A percentile compares a stretch with the other conserved stretches of the same genome.
phyloP scores from a whole-genome alignment of 169 alveolate genomes.

The Cryptosporidium ryanae region DNA sequence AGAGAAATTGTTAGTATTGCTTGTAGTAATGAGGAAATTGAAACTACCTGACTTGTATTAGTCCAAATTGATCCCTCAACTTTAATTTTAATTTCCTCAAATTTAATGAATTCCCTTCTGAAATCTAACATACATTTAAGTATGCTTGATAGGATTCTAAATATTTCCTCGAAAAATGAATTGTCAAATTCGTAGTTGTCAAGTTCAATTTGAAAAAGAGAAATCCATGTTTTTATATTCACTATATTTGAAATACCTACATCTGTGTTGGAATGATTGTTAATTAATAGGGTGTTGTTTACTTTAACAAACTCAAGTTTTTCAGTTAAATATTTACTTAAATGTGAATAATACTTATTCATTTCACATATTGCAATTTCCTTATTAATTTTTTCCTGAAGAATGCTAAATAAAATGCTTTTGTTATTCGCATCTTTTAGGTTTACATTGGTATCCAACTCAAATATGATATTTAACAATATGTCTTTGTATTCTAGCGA shows the following conservation, averaged over 20 bases:
- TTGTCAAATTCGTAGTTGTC: constrained; percentile 12
- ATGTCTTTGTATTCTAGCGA: constrained; percentile 16
- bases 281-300: background rate
- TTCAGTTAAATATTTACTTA: background rate
- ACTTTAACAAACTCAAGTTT: background rate
- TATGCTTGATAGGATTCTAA: background rate
- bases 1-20: constrained; percentile 30
- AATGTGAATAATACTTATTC: background rate
- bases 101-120: background rate
- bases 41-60: constrained; percentile 14
- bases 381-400: background rate
- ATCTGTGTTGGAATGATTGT: background rate
- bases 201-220: constrained; percentile 12
- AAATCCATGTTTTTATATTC: constrained; percentile 31
- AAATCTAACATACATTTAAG: constrained; percentile 22
- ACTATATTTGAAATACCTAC: constrained; percentile 3
- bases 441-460: constrained; percentile 24
- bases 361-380: constrained; percentile 1
- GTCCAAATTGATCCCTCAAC: constrained; percentile 31
- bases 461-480: constrained; percentile 16
- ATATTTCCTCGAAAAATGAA: background rate
- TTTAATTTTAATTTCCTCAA: background rate
- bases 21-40: constrained; percentile 31
- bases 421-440: background rate
- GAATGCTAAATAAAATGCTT: constrained; percentile 11